Conservation (phyloP, 192 early-diverging fungal genomes). For the Backusella psychrophila region DNA sequence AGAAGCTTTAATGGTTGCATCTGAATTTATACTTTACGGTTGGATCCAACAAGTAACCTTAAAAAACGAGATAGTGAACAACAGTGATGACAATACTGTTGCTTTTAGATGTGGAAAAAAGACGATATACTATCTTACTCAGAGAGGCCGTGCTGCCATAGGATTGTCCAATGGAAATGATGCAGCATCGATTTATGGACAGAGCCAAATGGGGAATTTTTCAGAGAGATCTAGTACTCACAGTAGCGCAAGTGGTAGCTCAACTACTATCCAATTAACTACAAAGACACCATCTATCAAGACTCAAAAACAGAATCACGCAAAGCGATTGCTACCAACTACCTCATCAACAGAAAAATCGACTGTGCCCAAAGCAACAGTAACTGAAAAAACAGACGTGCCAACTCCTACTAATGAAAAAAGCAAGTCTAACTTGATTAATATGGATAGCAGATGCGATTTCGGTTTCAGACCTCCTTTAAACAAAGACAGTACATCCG, state of each 20-base stretch:
- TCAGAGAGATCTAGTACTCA: conserved; percentile 11
- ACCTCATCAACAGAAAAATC: neutral
- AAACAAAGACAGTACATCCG: neutral
- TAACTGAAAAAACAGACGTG: neutral
- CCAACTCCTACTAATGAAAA: neutral
- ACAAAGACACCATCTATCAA: neutral
- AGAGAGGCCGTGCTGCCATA: conserved; percentile 3
- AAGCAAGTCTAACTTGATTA: neutral
- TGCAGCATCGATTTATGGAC: neutral
- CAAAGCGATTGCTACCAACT: conserved; percentile 5
- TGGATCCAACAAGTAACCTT: conserved; percentile 40
- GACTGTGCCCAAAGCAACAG: neutral
- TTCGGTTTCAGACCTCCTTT: neutral
- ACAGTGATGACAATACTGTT: neutral
- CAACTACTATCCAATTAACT: neutral
- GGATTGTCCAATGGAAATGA: neutral
- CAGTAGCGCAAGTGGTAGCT: neutral
- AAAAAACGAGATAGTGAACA: conserved; percentile 25
- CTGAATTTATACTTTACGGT: conserved; percentile 45
- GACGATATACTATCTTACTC: conserved; percentile 21
- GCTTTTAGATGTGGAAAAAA: conserved; percentile 11
- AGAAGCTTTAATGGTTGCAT: conserved; percentile 45
- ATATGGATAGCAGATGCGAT: neutral
- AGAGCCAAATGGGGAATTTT: neutral
- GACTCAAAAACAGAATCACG: neutral